These are phyloP conservation scores for Lophiostoma macrostomum DNA, from an alignment of 495 filamentous ascomycete species.

Conservation along the genomic window DNA sequence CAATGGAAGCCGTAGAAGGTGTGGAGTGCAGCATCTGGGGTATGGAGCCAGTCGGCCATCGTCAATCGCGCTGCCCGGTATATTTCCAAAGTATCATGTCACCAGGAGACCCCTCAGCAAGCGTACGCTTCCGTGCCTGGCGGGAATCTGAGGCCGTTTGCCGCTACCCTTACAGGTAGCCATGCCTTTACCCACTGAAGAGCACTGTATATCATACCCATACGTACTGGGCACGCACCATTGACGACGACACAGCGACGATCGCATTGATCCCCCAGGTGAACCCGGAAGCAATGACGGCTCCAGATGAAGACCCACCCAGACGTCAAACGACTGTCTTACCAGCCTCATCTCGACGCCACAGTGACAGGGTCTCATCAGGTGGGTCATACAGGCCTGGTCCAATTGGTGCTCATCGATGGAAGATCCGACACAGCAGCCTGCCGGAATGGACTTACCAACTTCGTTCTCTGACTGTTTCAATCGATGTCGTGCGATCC, in stretches of 20 bases:
- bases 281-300: conserved; percentile 1
- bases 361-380: conserved; percentile 7
- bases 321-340: conserved; percentile 15
- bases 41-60: conserved; percentile 6
- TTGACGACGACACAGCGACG: neutral
- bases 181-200: neutral
- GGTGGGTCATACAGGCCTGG: neutral
- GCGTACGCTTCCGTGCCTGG: neutral
- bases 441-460: neutral
- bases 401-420: neutral
- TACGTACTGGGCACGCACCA: neutral
- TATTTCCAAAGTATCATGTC: neutral
- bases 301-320: conserved; percentile 10
- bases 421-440: neutral
- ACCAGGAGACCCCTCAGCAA: neutral
- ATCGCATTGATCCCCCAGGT: neutral
- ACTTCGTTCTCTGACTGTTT: too few relatives aligned
- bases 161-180: neutral
- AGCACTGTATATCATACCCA: neutral
- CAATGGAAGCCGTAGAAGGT: conserved; percentile 20
- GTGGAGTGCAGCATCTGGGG: conserved; percentile 30
- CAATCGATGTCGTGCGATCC: too few relatives aligned
- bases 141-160: neutral
- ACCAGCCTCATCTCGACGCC: conserved; percentile 6
- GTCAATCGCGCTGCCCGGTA: neutral